Percentiles rank a stretch among this genome's conserved stretches.
Evolutionary conservation across 2,329 filamentous ascomycete species (phyloP).

Genomic region (Penicillium freii): DNA sequence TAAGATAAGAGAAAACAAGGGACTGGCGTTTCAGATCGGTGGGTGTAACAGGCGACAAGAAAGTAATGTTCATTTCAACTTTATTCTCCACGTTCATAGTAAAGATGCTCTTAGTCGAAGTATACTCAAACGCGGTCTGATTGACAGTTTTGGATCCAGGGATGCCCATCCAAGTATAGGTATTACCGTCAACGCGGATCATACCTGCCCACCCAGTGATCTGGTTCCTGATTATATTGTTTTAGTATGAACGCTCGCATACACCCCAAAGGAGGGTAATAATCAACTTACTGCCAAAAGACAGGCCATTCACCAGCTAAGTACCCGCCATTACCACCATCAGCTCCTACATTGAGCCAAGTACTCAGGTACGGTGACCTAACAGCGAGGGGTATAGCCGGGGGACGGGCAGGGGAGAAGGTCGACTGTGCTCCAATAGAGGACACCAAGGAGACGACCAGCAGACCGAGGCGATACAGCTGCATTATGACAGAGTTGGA

Average conservation of each 20-base stretch:
- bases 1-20: slow-evolving; percentile 67
- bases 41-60: slow-evolving; percentile 68
- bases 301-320: slow-evolving; percentile 67
- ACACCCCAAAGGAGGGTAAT: not conserved
- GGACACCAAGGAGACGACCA: slow-evolving; percentile 26
- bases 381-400: slow-evolving; percentile 69
- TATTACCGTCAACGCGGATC: slow-evolving; percentile 63
- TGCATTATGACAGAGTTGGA: slow-evolving; percentile 29
- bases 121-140: slow-evolving; percentile 66
- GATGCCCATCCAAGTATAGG: slow-evolving; percentile 67
- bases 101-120: slow-evolving; percentile 70
- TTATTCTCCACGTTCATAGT: slow-evolving; percentile 62
- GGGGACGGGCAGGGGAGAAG: slow-evolving; percentile 64
- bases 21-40: slow-evolving; percentile 67
- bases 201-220: slow-evolving; percentile 66
- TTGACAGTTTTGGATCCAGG: slow-evolving; percentile 49
- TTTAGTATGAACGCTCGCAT: slow-evolving; percentile 15
- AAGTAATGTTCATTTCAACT: slow-evolving; percentile 65
- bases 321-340: slow-evolving; percentile 63
- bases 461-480: slow-evolving; percentile 25
- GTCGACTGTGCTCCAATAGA: slow-evolving; percentile 46
- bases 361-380: slow-evolving; percentile 72
- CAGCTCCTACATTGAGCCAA: slow-evolving; percentile 63
- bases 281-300: slow-evolving; percentile 64
- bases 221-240: slow-evolving; percentile 46